These are phyloP conservation scores for Casuarina glauca DNA, from an alignment of 306 rosid species.

Conservation along the genomic window DNA sequence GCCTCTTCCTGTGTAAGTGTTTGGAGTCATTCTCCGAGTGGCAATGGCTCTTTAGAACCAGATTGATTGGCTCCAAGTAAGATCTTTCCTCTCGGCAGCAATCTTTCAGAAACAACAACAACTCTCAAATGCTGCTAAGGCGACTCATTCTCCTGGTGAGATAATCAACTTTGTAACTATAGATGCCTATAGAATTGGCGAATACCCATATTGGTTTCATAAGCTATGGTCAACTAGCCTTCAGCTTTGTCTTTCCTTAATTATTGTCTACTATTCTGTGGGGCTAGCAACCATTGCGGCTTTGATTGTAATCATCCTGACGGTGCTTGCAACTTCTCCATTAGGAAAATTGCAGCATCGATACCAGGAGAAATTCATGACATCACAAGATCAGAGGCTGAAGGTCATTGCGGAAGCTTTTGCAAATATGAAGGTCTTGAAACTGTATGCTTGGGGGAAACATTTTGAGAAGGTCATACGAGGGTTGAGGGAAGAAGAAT, in stretches of 20 bases:
- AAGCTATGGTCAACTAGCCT: slow-evolving; percentile 33
- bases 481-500: slow-evolving; percentile 28
- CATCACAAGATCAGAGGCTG: slow-evolving; percentile 28
- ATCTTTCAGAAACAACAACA: slow-evolving; percentile 57
- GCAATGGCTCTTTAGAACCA: slow-evolving; percentile 69
- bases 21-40: slow-evolving; percentile 70
- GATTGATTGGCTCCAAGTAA: slow-evolving; percentile 56
- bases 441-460: slow-evolving; percentile 40
- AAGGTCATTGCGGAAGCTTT: slow-evolving; percentile 31
- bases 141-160: slow-evolving; percentile 73
- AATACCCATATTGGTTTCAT: slow-evolving; percentile 28
- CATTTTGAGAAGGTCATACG: slow-evolving; percentile 23
- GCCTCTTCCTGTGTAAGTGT: slow-evolving; percentile 59
- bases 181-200: slow-evolving; percentile 66
- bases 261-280: slow-evolving; percentile 23
- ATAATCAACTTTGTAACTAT: slow-evolving; percentile 77
- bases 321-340: slow-evolving; percentile 23
- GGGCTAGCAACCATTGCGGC: slow-evolving; percentile 33
- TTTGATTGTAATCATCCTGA: slow-evolving; percentile 23
- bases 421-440: slow-evolving; percentile 37
- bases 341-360: slow-evolving; percentile 29
- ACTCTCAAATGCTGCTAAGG: slow-evolving; percentile 57
- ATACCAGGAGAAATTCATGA: slow-evolving; percentile 23
- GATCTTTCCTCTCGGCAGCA: slow-evolving; percentile 60
- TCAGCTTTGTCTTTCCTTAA: slow-evolving; percentile 25